Evolutionary conservation across 768 basidiomycete species (phyloP), one percentile per base, ranked within the genome.

Genomic region (Multifurca ochricompacta): DNA sequence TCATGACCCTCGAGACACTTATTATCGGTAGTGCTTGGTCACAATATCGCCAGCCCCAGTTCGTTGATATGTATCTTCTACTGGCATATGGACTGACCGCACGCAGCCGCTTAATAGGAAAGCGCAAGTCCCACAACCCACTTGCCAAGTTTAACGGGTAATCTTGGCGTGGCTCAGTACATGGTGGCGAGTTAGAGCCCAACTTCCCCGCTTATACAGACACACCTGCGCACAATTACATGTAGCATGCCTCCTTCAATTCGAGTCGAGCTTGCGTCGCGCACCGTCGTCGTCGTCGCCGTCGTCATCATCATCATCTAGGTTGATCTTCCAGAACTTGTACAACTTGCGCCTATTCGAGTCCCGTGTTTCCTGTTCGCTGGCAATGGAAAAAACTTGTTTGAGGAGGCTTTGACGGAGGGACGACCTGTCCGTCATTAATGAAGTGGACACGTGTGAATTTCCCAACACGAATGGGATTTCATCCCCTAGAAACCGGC

Each of bases 311-410:
- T 77, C 79, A 21, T 78, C 79, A 32, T 72, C 75, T 43, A 71
- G 73, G 31, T 77, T 58, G 16, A 69, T 79, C 68, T 83, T 86
- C 81, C 89, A 95, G 25, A 92, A 68, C 5, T 76, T 76, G 66
- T 93, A 95, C 70, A 97, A 76, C 72, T 80, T 90, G 68, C 88
- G 74, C 62, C 93, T 77, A 67, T 86, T 92, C 6, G 81, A 71
- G 61, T 91, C 88, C 63, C 80, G 77, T 36, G 87, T 83, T n/a
- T 84, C 80, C 55, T 80, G 73, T 34, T 78, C 73, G 62, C 88
- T 83, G 31, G 92, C 91, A 30, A 81, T 69, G 16, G 83, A 77
- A 63, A 95, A 94, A 40, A 95, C 60, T 37, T 68, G 72, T 60
- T 75, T 72, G 54, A 91, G 68, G 8, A 95, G 59, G 43, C 72